A percentile compares a stretch with the other conserved stretches of the same genome.
These are phyloP conservation scores for Desmodesmus armatus DNA, from an alignment of 139 green algal genomes.

Conservation along the genomic window DNA sequence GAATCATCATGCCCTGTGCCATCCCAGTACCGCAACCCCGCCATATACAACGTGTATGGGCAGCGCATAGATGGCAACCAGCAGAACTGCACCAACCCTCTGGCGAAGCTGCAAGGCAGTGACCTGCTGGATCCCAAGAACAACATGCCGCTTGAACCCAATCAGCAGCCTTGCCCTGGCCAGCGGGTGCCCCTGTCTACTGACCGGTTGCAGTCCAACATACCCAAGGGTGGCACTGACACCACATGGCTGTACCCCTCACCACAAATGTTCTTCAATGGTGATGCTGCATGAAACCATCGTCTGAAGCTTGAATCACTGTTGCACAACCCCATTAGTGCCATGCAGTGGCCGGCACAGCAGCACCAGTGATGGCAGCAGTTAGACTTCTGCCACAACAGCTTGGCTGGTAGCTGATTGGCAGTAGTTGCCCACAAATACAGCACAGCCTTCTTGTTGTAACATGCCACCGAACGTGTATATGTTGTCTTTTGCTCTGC, in stretches of 20 bases:
- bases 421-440: too few relatives aligned
- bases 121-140: conserved; percentile 85
- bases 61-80: conserved; percentile 66
- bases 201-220: conserved; percentile 78
- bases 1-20: conserved; percentile 20
- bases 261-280: conserved; percentile 98
- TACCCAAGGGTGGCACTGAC: conserved; percentile 92
- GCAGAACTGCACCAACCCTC: conserved; percentile 15
- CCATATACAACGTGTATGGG: conserved; percentile 95
- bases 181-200: conserved; percentile 86
- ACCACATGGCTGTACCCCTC: conserved; percentile 93
- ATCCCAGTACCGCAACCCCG: conserved; percentile 45
- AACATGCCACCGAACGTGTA: too few relatives aligned
- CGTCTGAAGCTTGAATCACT: neutral
- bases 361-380: too few relatives aligned
- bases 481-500: conserved; percentile 41
- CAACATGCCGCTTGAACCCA: conserved; percentile 94
- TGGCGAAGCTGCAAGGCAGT: conserved; percentile 45
- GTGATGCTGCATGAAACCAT: conserved; percentile 57
- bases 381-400: too few relatives aligned
- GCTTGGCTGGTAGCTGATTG: too few relatives aligned
- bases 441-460: too few relatives aligned
- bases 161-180: conserved; percentile 87
- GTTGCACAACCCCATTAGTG: too few relatives aligned
- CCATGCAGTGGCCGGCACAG: too few relatives aligned